These are phyloP conservation scores for Glutinoglossum americanum DNA, from an alignment of 495 filamentous ascomycete species.

Conservation along the genomic window DNA sequence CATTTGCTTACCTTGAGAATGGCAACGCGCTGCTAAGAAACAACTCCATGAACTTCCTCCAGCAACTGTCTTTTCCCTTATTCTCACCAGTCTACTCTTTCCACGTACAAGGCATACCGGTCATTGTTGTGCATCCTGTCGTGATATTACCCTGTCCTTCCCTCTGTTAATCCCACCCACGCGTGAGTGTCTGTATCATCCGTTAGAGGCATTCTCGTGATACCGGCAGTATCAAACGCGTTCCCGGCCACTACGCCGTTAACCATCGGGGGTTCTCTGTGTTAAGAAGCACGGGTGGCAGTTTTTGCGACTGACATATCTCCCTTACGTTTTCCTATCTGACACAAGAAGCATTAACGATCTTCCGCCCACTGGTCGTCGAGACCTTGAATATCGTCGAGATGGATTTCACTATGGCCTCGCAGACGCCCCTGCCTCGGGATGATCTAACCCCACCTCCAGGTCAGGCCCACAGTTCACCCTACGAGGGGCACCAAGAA, in stretches of 20 bases:
- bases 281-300: background rate
- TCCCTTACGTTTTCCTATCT: background rate
- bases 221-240: background rate
- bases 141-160: background rate
- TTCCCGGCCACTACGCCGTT: no score
- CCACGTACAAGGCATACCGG: background rate
- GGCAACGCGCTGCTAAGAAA: background rate
- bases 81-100: background rate
- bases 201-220: background rate
- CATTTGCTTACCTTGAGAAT: background rate
- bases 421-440: background rate
- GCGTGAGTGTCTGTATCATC: background rate
- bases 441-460: background rate
- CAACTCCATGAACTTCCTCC: background rate
- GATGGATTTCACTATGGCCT: background rate
- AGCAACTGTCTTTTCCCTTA: background rate
- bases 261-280: background rate
- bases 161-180: background rate
- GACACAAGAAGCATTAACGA: background rate
- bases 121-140: background rate
- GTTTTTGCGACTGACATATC: background rate
- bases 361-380: background rate
- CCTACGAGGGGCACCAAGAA: constrained; percentile 14
- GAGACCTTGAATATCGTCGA: background rate
- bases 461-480: background rate